A percentile compares a stretch with the other conserved stretches of the same genome.
phyloP scores from a whole-genome alignment of 805 yeast species.

The Cyberlindnera galapagoensis region DNA sequence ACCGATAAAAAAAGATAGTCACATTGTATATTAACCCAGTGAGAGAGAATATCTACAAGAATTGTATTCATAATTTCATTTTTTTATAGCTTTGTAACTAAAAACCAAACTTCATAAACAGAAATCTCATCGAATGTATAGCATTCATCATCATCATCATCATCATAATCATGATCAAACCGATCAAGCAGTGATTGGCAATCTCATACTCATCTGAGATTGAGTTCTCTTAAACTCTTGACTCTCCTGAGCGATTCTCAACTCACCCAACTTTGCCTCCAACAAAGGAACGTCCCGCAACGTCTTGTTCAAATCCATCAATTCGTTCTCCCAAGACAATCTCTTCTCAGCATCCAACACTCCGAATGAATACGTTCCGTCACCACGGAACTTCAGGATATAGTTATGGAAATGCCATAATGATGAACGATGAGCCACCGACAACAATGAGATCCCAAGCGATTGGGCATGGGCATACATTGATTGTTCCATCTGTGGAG shows the following conservation, averaged over 20 bases:
- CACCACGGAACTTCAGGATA: conserved; percentile 81
- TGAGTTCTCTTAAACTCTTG: conserved; percentile 25
- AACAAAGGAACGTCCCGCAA: conserved; percentile 66
- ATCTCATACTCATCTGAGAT: conserved; percentile 21
- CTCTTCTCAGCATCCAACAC: conserved; percentile 69
- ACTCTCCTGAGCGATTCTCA: conserved; percentile 44
- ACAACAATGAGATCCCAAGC: conserved; percentile 72
- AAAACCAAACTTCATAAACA: no score
- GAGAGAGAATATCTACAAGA: no score
- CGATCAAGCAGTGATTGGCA: no score
- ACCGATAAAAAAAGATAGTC: no score
- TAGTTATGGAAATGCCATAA: conserved; percentile 87
- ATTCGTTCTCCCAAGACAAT: conserved; percentile 70
- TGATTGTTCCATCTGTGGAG: conserved; percentile 83
- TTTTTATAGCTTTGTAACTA: no score
- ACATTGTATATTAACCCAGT: no score
- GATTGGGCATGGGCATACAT: conserved; percentile 81
- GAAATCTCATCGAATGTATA: no score
- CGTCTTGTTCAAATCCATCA: conserved; percentile 59
- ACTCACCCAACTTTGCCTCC: conserved; percentile 58
- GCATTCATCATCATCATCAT: no score
- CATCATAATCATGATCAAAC: no score
- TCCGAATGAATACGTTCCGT: conserved; percentile 58
- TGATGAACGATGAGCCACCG: conserved; percentile 90
- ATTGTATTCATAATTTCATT: no score